A percentile compares a stretch with the other conserved stretches of the same genome.
phyloP scores from a whole-genome alignment of 2,329 filamentous ascomycete species.

The Colletotrichum somersetense region DNA sequence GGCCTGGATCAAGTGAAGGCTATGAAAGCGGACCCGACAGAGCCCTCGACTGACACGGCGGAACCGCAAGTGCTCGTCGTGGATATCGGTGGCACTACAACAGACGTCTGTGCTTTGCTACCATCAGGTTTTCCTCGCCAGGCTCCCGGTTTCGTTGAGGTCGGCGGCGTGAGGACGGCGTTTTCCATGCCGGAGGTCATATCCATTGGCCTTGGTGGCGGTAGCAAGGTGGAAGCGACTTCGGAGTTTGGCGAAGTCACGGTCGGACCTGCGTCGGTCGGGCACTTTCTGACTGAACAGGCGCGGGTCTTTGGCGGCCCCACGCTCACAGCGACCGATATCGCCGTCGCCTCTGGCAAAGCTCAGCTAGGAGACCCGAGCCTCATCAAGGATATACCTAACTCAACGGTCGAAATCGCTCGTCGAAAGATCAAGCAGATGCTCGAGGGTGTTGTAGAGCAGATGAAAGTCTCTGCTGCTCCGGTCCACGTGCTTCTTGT shows the following conservation, averaged over 20 bases:
- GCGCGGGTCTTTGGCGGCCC: constrained; percentile 66
- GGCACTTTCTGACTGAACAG: constrained; percentile 61
- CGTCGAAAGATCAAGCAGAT: constrained; percentile 57
- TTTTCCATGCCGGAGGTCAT: constrained; percentile 69
- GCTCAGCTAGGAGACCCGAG: constrained; percentile 48
- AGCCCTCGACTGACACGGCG: constrained; percentile 14
- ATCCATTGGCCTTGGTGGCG: constrained; percentile 69
- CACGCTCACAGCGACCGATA: constrained; percentile 66
- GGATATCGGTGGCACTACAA: constrained; percentile 72
- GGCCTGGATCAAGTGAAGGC: constrained; percentile 53
- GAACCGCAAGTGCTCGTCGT: constrained; percentile 61
- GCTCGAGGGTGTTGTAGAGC: constrained; percentile 65
- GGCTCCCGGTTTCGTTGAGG: constrained; percentile 68
- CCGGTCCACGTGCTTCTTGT: constrained; percentile 67
- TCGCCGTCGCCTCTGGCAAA: constrained; percentile 56
- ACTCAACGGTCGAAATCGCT: constrained; percentile 43
- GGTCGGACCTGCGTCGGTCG: constrained; percentile 70
- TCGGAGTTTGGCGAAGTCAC: constrained; percentile 47
- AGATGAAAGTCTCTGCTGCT: constrained; percentile 67
- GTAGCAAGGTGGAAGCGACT: constrained; percentile 51
- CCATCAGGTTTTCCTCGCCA: constrained; percentile 71
- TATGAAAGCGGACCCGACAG: neutral
- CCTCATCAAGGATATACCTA: constrained; percentile 47
- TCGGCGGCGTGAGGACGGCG: constrained; percentile 70
- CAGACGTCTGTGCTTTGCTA: constrained; percentile 69